Conservation (phyloP, 306 rosid genomes). For the Dryas drummondii region DNA sequence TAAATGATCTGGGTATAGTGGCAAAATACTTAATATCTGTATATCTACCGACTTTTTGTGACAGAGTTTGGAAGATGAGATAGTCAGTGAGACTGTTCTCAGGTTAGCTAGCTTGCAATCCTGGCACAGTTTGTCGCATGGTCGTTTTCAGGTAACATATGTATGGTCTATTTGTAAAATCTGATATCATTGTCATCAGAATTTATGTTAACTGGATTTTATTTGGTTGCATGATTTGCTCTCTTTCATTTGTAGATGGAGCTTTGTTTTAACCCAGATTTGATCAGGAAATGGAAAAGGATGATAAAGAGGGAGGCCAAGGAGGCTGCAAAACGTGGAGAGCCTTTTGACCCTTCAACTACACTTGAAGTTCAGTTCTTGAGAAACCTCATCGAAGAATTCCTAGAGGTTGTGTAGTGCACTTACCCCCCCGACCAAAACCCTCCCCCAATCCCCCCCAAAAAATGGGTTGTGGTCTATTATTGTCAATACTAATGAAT, state of each 20-base stretch:
- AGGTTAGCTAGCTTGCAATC: constrained; percentile 85
- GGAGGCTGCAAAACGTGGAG: constrained; percentile 70
- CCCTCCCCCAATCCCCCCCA: too few species aligned
- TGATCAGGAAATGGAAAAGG: constrained; percentile 96
- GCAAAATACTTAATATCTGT: neutral
- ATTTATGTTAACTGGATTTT: constrained; percentile 21
- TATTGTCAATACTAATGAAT: neutral
- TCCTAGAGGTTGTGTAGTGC: constrained; percentile 65
- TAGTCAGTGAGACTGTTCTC: constrained; percentile 79
- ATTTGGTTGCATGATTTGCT: constrained; percentile 12
- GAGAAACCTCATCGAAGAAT: constrained; percentile 83
- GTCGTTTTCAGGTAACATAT: constrained; percentile 85
- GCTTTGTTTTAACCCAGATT: constrained; percentile 76
- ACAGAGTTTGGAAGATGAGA: constrained; percentile 98
- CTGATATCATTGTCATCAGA: constrained; percentile 18
- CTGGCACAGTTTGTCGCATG: constrained; percentile 90
- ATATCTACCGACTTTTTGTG: neutral
- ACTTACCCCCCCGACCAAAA: neutral
- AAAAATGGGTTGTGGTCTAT: neutral
- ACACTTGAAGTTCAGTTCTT: constrained; percentile 73
- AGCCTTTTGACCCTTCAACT: constrained; percentile 55
- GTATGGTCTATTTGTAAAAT: constrained; percentile 8
- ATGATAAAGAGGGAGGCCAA: constrained; percentile 64
- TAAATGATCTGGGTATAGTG: neutral
- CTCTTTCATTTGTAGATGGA: constrained; percentile 63